Conservation (phyloP, 495 filamentous ascomycete genomes). For the Pyrenula massariospora region DNA sequence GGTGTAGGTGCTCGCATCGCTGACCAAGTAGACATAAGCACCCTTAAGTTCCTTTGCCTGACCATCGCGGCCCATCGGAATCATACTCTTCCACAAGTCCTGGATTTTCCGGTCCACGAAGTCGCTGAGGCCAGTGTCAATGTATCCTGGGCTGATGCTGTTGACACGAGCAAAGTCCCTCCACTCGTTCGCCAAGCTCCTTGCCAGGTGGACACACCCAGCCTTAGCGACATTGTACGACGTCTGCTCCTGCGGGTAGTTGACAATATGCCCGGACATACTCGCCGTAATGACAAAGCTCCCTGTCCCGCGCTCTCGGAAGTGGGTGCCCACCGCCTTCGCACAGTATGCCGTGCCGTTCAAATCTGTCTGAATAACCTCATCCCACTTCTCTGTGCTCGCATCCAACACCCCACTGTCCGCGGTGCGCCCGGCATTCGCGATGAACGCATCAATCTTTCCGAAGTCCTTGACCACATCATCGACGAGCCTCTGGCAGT, state of each 20-base stretch:
- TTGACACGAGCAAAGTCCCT: conserved; percentile 67
- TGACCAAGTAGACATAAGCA: conserved; percentile 65
- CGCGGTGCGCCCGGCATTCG: conserved; percentile 58
- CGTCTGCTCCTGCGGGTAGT: conserved; percentile 69
- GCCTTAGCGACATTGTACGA: conserved; percentile 76
- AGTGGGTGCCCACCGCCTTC: conserved; percentile 51
- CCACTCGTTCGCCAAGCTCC: conserved; percentile 64
- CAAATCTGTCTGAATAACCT: conserved; percentile 54
- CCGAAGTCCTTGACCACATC: conserved; percentile 50
- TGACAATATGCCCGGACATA: conserved; percentile 67
- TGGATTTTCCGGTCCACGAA: conserved; percentile 61
- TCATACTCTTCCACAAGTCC: conserved; percentile 65
- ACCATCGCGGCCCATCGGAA: conserved; percentile 63
- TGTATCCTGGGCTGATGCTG: conserved; percentile 65
- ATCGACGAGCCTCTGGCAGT: conserved; percentile 35
- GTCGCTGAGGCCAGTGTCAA: conserved; percentile 67
- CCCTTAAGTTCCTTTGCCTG: conserved; percentile 77
- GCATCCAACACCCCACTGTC: conserved; percentile 51
- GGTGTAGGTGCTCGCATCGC: conserved; percentile 71
- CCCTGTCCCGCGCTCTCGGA: conserved; percentile 48
- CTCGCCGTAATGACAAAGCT: conserved; percentile 52
- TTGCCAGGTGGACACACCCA: conserved; percentile 38
- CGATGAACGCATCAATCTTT: conserved; percentile 55
- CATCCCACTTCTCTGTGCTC: conserved; percentile 48
- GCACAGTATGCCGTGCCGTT: conserved; percentile 60